These are phyloP conservation scores for Stromatinia cepivora DNA, from an alignment of 2,329 filamentous ascomycete species.

Conservation along the genomic window DNA sequence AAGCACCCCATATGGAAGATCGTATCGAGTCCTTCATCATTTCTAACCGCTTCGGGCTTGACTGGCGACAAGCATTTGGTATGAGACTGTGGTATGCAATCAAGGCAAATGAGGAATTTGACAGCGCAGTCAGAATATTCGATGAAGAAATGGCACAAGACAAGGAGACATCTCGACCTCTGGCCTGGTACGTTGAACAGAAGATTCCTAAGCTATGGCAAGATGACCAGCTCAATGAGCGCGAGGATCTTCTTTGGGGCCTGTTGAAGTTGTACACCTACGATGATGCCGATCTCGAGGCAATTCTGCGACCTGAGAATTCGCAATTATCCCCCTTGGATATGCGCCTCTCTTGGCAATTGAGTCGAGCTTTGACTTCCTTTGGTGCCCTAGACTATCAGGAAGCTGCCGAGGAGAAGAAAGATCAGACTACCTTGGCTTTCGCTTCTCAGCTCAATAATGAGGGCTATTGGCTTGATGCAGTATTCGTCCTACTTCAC, in stretches of 20 bases:
- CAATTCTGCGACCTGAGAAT: slow-evolving; percentile 73
- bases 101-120: slow-evolving; percentile 65
- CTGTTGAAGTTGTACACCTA: slow-evolving; percentile 77
- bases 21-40: slow-evolving; percentile 78
- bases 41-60: slow-evolving; percentile 77
- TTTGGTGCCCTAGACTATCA: slow-evolving; percentile 55
- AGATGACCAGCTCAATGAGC: slow-evolving; percentile 55
- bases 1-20: slow-evolving; percentile 69
- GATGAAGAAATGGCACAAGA: slow-evolving; percentile 70
- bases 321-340: slow-evolving; percentile 74
- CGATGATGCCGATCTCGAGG: slow-evolving; percentile 62
- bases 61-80: slow-evolving; percentile 93
- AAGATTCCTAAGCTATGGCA: slow-evolving; percentile 59
- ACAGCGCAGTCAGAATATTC: slow-evolving; percentile 72
- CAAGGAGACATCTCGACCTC: slow-evolving; percentile 66
- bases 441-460: slow-evolving; percentile 66
- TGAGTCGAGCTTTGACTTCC: slow-evolving; percentile 65
- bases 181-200: slow-evolving; percentile 69
- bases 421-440: slow-evolving; percentile 64
- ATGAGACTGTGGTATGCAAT: slow-evolving; percentile 88
- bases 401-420: slow-evolving; percentile 55
- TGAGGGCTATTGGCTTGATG: slow-evolving; percentile 66
- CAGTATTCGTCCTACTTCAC: slow-evolving; percentile 76
- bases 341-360: slow-evolving; percentile 79
- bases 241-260: slow-evolving; percentile 83